Evolutionary conservation across 345 rosid species (phyloP), one percentile per base, ranked within the genome.

Genomic region (Ailanthus altissimus): DNA sequence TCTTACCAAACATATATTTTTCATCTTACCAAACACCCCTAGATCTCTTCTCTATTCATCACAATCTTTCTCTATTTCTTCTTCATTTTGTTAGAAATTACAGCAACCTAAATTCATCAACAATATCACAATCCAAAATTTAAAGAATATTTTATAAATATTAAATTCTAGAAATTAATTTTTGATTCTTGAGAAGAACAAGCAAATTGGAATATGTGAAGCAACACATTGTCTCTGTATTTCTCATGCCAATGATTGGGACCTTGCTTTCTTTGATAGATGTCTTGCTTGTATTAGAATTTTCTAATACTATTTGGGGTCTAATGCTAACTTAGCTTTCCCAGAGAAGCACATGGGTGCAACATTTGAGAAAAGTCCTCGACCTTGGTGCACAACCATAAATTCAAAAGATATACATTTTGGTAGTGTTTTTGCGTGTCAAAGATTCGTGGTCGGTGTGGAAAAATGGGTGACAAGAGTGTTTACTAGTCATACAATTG

Each of bases 401-500:
- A 87, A 89, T 72, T 93, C 97, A 0, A 90, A 88, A 32, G 97
- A 96, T 79, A 93, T 96, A 77, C 90, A 91, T 67, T 85, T 94
- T 56, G 99, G 99, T 9, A 97, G 93, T 78, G 93, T 96, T 84
- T 86, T 96, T 81, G 97, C 97, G 83, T 93, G 53, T 96, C 99
- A 16, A 96, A 96, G 91, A 93, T 96, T 58, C 88, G 97, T 75
- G 98, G 98, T 66, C 86, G 99, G 59, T 96, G 99, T 96, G 78
- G 99, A 96, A 84, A 96, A 96, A 83, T 96, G 99, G 99, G 98
- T 96, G 56, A 96, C 97, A 14, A 98, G 99, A 23, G 98, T 98
- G 67, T 96, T 92, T 82, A 97, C 99, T 80, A 98, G 99, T 82
- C 99, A 96, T 54, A 93, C 99, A 18, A 94, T 98, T 25, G 99